Percentiles rank a stretch among this genome's conserved stretches.
Evolutionary conservation across 2,329 filamentous ascomycete species (phyloP).

Genomic region (Rutstroemia sp.): DNA sequence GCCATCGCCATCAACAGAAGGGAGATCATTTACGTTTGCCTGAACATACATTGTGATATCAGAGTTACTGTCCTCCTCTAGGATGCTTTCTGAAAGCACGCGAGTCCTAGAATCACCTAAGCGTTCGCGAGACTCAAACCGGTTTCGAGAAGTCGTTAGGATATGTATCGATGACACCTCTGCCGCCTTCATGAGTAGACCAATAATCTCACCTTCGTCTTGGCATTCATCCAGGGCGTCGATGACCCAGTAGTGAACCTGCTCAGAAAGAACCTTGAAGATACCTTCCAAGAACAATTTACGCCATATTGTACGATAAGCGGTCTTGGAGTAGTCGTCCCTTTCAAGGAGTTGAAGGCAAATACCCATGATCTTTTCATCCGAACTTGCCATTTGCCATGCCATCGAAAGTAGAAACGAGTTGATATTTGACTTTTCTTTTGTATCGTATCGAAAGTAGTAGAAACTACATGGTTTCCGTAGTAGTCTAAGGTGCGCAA

Average conservation of each 20-base stretch:
- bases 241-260: constrained; percentile 30
- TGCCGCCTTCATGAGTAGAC: constrained; percentile 8
- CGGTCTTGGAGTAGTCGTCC: constrained; percentile 20
- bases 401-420: constrained; percentile 25
- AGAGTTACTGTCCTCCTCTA: no score
- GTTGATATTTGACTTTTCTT: constrained; percentile 12
- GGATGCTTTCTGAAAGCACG: no score
- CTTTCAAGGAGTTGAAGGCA: constrained; percentile 15
- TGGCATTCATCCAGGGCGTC: constrained; percentile 32
- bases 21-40: no score
- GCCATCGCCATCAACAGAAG: no score
- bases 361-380: constrained; percentile 8
- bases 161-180: constrained; percentile 24
- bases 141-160: constrained; percentile 7
- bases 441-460: constrained; percentile 23
- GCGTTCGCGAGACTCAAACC: no score
- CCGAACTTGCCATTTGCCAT: constrained; percentile 29
- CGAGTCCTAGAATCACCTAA: no score
- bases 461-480: constrained; percentile 5
- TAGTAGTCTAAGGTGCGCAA: no score
- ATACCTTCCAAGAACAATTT: constrained; percentile 30
- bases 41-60: no score
- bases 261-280: constrained; percentile 19
- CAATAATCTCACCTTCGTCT: neutral
- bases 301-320: constrained; percentile 28